Evolutionary conservation across 805 yeast genomes (phyloP).

Genomic region (Groenewaldozyma salmanticensis): DNA sequence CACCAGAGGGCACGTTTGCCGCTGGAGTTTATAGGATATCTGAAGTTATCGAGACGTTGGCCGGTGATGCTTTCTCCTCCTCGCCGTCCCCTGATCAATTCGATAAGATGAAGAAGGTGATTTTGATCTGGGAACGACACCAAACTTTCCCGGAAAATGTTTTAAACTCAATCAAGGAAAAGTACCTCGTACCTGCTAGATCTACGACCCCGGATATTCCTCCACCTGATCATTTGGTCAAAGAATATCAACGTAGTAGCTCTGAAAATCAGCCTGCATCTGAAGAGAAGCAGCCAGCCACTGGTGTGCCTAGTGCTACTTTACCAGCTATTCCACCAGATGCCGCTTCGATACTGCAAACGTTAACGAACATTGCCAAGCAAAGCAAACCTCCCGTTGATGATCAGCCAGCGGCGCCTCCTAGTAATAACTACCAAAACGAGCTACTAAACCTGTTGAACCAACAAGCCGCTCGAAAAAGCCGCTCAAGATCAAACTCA

Average conservation of each 20-base stretch:
- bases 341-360: slow-evolving; percentile 59
- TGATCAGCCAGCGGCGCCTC: slow-evolving; percentile 8
- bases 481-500: slow-evolving; percentile 3
- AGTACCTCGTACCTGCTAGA: slow-evolving; percentile 37
- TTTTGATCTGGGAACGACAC: slow-evolving; percentile 88
- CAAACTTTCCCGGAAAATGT: slow-evolving; percentile 57
- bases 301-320: slow-evolving; percentile 42
- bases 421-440: neutral
- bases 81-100: slow-evolving; percentile 13
- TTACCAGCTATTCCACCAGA: slow-evolving; percentile 29
- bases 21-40: slow-evolving; percentile 62
- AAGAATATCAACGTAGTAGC: slow-evolving; percentile 10
- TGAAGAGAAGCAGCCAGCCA: slow-evolving; percentile 31
- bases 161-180: slow-evolving; percentile 46
- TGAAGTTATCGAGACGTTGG: slow-evolving; percentile 50
- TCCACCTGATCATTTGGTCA: slow-evolving; percentile 37
- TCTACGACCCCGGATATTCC: slow-evolving; percentile 65
- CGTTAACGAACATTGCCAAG: slow-evolving; percentile 52
- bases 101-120: slow-evolving; percentile 70
- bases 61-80: slow-evolving; percentile 41
- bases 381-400: slow-evolving; percentile 30
- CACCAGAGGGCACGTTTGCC: slow-evolving; percentile 63
- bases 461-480: neutral
- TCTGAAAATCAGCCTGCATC: slow-evolving; percentile 10
- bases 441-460: slow-evolving; percentile 1